A percentile compares a stretch with the other conserved stretches of the same genome.
These are phyloP conservation scores for Primulina eburnea DNA, from an alignment of 257 asterid genomes.

Conservation along the genomic window DNA sequence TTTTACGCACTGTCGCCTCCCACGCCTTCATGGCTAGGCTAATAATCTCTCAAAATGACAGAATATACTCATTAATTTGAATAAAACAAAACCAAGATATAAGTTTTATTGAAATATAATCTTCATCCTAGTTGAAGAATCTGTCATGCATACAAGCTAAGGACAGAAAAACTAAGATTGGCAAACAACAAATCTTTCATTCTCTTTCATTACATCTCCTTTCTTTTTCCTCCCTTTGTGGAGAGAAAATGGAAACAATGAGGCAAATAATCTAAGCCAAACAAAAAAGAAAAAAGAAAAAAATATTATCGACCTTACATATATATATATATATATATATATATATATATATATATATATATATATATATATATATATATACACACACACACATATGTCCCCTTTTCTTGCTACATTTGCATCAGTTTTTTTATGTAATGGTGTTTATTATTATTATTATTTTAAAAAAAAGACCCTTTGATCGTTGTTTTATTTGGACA, in stretches of 20 bases:
- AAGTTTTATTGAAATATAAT: not conserved
- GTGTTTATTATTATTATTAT: too few relatives aligned
- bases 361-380: not conserved
- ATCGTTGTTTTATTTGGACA: constrained; percentile 18
- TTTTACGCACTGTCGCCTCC: constrained; percentile 87
- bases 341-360: too few relatives aligned
- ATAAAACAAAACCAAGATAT: not conserved
- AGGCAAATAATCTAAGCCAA: constrained; percentile 38
- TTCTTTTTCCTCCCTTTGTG: constrained; percentile 37
- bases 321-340: constrained; percentile 7
- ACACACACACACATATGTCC: not conserved
- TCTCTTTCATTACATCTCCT: constrained; percentile 17
- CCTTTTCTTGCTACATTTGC: constrained; percentile 11
- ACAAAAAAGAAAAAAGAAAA: constrained; percentile 21
- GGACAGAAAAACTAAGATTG: constrained; percentile 22
- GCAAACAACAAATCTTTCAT: not conserved
- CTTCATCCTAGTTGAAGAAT: not conserved
- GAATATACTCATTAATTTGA: not conserved
- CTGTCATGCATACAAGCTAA: constrained; percentile 29
- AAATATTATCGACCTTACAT: constrained; percentile 3
- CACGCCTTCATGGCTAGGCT: constrained; percentile 81
- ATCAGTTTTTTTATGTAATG: not conserved
- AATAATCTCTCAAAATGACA: not conserved
- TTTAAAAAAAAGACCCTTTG: constrained; percentile 20
- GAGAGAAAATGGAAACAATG: constrained; percentile 39